phyloP scores from a whole-genome alignment of 768 basidiomycete genomes.

The Podaxis sp. region DNA sequence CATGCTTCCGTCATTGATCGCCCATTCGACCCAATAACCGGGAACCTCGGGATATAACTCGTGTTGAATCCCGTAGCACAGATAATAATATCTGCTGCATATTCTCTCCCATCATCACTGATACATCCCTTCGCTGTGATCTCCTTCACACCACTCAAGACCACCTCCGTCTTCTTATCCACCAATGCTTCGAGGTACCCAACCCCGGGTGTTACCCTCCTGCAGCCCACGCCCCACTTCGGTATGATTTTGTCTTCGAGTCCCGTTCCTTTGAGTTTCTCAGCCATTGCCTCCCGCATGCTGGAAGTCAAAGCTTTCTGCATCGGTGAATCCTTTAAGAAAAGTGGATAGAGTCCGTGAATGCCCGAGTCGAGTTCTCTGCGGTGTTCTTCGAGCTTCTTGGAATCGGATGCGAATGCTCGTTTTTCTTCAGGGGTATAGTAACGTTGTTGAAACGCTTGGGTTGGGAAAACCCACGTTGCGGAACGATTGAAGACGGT shows the following conservation, averaged over 20 bases:
- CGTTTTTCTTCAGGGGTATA: constrained; percentile 33
- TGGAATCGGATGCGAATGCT: constrained; percentile 29
- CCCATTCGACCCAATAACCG: constrained; percentile 21
- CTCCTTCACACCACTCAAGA: constrained; percentile 22
- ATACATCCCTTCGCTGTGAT: constrained; percentile 25
- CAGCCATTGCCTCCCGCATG: constrained; percentile 31
- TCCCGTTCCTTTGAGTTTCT: constrained; percentile 32
- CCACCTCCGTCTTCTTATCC: constrained; percentile 22
- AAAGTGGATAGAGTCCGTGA: constrained; percentile 24
- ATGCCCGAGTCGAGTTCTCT: constrained; percentile 31
- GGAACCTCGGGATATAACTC: constrained; percentile 25
- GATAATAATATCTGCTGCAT: constrained; percentile 25
- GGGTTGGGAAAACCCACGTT: constrained; percentile 23
- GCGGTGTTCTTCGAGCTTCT: constrained; percentile 33
- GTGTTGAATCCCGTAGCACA: constrained; percentile 32
- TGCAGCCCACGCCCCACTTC: constrained; percentile 25
- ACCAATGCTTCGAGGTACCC: constrained; percentile 26
- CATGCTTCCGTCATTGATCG: constrained; percentile 23
- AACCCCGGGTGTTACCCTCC: constrained; percentile 26
- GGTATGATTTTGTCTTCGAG: constrained; percentile 34
- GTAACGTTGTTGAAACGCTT: constrained; percentile 20
- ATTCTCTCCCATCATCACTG: constrained; percentile 20
- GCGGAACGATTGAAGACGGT: constrained; percentile 25
- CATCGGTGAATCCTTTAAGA: constrained; percentile 23
- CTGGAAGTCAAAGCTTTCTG: constrained; percentile 21